A percentile compares a stretch with the other conserved stretches of the same genome.
phyloP scores from a whole-genome alignment of 768 basidiomycete species.

The Baorangia bicolor region DNA sequence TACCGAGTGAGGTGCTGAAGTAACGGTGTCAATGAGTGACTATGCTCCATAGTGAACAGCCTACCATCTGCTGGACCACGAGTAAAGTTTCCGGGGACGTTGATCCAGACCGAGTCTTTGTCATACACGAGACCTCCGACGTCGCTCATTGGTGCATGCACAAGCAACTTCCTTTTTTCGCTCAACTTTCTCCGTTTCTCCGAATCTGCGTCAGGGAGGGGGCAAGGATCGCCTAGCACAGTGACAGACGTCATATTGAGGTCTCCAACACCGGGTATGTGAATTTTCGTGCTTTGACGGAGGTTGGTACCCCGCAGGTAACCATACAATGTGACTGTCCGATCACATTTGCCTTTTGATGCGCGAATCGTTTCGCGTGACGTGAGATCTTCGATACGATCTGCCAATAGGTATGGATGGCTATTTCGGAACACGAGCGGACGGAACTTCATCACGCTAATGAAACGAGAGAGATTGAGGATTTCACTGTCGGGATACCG shows the following conservation, averaged over 20 bases:
- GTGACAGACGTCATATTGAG: conserved; percentile 72
- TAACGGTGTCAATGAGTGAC: not conserved
- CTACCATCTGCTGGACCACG: conserved; percentile 66
- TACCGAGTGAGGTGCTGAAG: conserved; percentile 61
- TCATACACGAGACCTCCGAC: conserved; percentile 96
- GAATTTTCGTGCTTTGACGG: conserved; percentile 72
- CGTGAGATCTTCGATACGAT: conserved; percentile 94
- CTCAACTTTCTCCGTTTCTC: conserved; percentile 91
- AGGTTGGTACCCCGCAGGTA: conserved; percentile 91
- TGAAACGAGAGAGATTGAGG: conserved; percentile 93
- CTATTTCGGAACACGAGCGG: conserved; percentile 94
- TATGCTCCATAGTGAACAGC: conserved; percentile 13
- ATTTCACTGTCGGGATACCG: conserved; percentile 97
- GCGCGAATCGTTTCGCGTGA: conserved; percentile 77
- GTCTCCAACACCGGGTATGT: conserved; percentile 95
- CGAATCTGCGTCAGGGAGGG: conserved; percentile 84
- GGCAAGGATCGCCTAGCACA: conserved; percentile 90
- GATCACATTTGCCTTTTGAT: conserved; percentile 85
- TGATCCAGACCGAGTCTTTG: conserved; percentile 98
- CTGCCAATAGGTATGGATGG: conserved; percentile 93
- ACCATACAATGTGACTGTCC: conserved; percentile 92
- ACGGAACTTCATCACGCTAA: conserved; percentile 98
- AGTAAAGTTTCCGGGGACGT: conserved; percentile 94
- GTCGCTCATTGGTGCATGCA: conserved; percentile 99
- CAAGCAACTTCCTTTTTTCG: conserved; percentile 88